Conservation (phyloP, 2,329 filamentous ascomycete genomes). For the Ceratocystiopsis brevicomis region DNA sequence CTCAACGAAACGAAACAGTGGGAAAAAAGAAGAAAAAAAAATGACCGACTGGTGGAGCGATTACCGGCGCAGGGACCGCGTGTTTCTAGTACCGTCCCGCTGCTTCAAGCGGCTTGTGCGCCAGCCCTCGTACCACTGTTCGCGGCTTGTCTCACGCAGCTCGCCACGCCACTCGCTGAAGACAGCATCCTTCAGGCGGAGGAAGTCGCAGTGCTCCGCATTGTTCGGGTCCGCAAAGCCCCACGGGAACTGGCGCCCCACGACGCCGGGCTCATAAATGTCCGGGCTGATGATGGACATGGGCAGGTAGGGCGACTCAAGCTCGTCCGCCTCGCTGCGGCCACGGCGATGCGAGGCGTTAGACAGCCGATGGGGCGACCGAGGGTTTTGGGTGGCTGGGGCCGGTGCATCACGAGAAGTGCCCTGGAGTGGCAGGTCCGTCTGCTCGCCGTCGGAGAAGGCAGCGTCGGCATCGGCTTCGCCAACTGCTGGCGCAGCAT, state of each 20-base stretch:
- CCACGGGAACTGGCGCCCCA: conserved; percentile 88
- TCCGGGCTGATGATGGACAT: conserved; percentile 91
- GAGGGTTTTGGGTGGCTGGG: conserved; percentile 10
- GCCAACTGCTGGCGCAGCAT: not conserved
- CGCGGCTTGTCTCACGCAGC: conserved; percentile 72
- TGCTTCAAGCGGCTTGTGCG: conserved; percentile 51
- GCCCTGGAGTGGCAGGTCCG: conserved; percentile 18
- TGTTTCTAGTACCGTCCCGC: conserved; percentile 20
- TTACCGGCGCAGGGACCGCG: conserved; percentile 17
- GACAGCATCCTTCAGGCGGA: conserved; percentile 73
- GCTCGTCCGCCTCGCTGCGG: conserved; percentile 25
- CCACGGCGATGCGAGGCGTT: conserved; percentile 25
- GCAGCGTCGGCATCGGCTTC: conserved; percentile 11
- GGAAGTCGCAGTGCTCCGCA: conserved; percentile 81
- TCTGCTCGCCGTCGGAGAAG: conserved; percentile 13
- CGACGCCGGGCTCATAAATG: conserved; percentile 58
- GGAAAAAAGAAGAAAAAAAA: too few relatives aligned
- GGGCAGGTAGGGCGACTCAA: conserved; percentile 53
- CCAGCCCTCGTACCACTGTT: conserved; percentile 94
- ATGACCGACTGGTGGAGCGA: too few relatives aligned
- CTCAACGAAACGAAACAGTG: too few relatives aligned
- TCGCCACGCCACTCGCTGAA: conserved; percentile 89
- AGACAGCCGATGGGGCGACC: conserved; percentile 26
- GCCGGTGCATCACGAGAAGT: conserved; percentile 2
- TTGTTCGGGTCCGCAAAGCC: conserved; percentile 92